phyloP scores from a whole-genome alignment of 306 rosid species.

The Glycine soja region DNA sequence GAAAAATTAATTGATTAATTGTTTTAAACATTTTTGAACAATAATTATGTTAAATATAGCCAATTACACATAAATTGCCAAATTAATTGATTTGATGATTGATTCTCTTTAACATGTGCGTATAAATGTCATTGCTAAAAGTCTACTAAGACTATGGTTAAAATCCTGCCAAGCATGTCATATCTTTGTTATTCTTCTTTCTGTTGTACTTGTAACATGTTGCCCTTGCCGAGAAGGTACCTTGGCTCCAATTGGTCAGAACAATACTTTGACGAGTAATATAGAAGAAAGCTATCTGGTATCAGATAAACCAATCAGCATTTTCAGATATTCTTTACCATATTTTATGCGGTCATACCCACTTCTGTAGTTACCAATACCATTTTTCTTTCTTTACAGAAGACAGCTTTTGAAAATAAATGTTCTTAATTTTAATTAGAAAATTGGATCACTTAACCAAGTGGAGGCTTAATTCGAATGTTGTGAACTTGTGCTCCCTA shows the following conservation, averaged over 20 bases:
- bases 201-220: slow-evolving; percentile 24
- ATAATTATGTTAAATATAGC: not conserved
- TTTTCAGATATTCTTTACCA: slow-evolving; percentile 27
- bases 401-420: slow-evolving; percentile 1
- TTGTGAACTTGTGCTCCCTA: slow-evolving; percentile 6
- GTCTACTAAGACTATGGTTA: not conserved
- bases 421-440: not conserved
- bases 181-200: slow-evolving; percentile 5
- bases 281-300: slow-evolving; percentile 49
- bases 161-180: slow-evolving; percentile 49
- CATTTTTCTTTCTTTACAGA: slow-evolving; percentile 37
- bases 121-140: not conserved
- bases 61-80: not conserved
- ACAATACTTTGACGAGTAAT: slow-evolving; percentile 53
- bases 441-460: slow-evolving; percentile 20
- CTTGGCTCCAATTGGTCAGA: slow-evolving; percentile 55
- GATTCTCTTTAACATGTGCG: not conserved
- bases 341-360: slow-evolving; percentile 40
- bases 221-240: slow-evolving; percentile 9
- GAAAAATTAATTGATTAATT: not conserved
- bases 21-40: not conserved
- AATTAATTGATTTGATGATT: slow-evolving; percentile 1
- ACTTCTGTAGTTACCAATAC: slow-evolving; percentile 42
- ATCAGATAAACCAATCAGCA: slow-evolving; percentile 60
- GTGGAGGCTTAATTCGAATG: not conserved